Conservation (phyloP, 257 asterid species). For the Solanum gandarillasii region DNA sequence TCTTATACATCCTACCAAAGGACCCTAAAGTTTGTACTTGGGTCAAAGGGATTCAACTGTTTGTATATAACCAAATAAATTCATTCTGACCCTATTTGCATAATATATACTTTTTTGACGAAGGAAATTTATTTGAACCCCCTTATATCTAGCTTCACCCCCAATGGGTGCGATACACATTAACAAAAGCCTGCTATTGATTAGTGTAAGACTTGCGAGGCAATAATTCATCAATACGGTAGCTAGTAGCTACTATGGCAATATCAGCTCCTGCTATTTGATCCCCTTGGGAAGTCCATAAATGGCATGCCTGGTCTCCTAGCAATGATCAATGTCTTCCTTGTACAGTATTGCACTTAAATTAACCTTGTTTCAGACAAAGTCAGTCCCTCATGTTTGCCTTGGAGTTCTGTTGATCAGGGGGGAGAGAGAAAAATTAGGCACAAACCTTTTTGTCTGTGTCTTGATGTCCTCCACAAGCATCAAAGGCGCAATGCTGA, state of each 20-base stretch:
- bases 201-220: background rate
- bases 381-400: background rate
- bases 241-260: background rate
- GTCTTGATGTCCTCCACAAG: background rate
- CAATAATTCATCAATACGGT: background rate
- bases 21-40: background rate
- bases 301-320: background rate
- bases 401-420: background rate
- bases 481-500: background rate
- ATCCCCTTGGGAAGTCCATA: background rate
- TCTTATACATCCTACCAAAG: background rate
- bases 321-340: background rate
- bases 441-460: background rate
- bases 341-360: background rate
- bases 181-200: background rate
- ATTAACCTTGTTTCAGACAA: background rate
- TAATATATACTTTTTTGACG: background rate
- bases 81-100: background rate
- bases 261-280: background rate
- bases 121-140: background rate
- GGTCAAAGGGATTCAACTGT: background rate
- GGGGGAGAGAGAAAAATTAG: background rate
- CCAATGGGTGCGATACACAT: background rate
- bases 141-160: background rate
- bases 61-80: background rate